Evolutionary conservation across 1,284 basidiomycete species (phyloP).

Genomic region (Rhodotorula sp.): DNA sequence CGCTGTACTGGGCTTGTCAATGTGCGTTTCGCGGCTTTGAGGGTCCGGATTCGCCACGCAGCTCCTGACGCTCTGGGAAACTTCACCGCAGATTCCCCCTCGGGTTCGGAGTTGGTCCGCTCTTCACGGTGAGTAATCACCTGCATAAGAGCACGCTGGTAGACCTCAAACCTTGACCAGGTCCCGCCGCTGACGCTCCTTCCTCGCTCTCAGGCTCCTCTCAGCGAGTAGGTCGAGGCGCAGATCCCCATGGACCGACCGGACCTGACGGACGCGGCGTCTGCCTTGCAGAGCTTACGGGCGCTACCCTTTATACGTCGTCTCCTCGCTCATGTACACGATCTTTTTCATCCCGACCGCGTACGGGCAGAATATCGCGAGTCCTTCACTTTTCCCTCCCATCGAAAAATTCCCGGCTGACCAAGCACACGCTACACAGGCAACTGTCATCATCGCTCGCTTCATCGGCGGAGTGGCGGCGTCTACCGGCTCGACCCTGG

Average conservation of each 20-base stretch:
- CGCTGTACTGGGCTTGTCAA: slow-evolving; percentile 28
- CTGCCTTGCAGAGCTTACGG: slow-evolving; percentile 7
- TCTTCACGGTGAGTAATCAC: slow-evolving; percentile 16
- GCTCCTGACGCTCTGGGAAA: not conserved
- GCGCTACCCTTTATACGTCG: slow-evolving; percentile 53
- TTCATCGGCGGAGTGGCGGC: slow-evolving; percentile 69
- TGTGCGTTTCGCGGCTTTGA: slow-evolving; percentile 11
- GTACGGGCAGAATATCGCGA: slow-evolving; percentile 61
- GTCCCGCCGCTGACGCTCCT: not conserved
- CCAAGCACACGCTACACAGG: not conserved
- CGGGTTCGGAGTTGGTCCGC: slow-evolving; percentile 33
- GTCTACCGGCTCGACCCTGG: slow-evolving; percentile 53
- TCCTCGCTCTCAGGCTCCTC: slow-evolving; percentile 16
- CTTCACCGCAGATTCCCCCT: slow-evolving; percentile 28
- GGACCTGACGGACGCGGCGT: not conserved
- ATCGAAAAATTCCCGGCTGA: not conserved
- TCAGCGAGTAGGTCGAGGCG: slow-evolving; percentile 18
- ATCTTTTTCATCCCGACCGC: slow-evolving; percentile 64
- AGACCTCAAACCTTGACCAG: not conserved
- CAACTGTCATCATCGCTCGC: slow-evolving; percentile 62
- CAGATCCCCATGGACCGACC: not conserved
- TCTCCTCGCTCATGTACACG: slow-evolving; percentile 58
- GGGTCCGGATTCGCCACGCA: not conserved
- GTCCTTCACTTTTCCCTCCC: not conserved
- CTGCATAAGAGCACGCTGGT: no score